Percentiles rank a stretch among this genome's conserved stretches.
Evolutionary conservation across 345 rosid species (phyloP).

Genomic region (Rhodamnia argentea): DNA sequence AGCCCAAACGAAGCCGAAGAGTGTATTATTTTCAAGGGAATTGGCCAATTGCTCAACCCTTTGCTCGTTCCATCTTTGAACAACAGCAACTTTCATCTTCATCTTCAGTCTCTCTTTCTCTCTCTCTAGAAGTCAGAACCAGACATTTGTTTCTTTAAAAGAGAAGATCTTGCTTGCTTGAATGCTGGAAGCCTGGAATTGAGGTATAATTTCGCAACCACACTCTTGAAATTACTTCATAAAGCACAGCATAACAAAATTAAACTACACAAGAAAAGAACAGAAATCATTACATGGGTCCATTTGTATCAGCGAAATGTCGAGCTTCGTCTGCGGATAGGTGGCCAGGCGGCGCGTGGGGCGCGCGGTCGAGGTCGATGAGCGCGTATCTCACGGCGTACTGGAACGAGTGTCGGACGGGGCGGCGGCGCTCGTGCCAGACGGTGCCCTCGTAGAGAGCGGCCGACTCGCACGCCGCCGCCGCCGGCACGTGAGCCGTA

Average conservation of each 20-base stretch:
- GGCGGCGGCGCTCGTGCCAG: conserved; percentile 85
- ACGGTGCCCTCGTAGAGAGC: conserved; percentile 65
- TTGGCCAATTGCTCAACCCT: no score
- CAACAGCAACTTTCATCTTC: no score
- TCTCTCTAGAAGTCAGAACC: no score
- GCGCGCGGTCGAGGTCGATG: conserved; percentile 48
- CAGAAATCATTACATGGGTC: conserved; percentile 41
- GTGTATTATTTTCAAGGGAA: no score
- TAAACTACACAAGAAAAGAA: not conserved
- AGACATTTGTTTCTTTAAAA: no score
- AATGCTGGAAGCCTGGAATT: no score
- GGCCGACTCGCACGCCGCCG: not conserved
- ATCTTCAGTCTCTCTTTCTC: no score
- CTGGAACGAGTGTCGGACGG: conserved; percentile 57
- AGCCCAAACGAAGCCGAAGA: no score
- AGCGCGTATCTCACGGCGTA: conserved; percentile 75
- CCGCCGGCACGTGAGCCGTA: not conserved
- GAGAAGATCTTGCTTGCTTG: no score
- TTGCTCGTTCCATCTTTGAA: no score
- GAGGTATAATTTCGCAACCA: not conserved
- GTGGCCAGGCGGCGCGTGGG: conserved; percentile 38
- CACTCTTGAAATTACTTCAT: not conserved
- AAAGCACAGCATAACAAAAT: not conserved
- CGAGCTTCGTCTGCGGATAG: conserved; percentile 71
- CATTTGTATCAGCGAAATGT: conserved; percentile 34